Conservation (phyloP, 2,329 filamentous ascomycete species). For the Cercospora sesami region DNA sequence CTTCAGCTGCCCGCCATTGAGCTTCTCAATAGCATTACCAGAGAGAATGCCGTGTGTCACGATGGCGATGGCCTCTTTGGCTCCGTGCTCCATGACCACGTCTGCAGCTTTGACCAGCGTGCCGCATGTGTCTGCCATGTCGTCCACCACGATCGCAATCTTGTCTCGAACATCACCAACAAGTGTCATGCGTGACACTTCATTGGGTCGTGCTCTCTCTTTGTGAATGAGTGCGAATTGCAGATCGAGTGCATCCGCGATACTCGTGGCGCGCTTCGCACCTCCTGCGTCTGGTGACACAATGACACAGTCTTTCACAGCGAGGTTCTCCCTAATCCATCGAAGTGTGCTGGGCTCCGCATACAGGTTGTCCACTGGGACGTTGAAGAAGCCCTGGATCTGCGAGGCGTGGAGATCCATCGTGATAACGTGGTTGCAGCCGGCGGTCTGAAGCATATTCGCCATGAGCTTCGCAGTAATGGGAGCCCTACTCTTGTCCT, state of each 20-base stretch:
- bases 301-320: slow-evolving; percentile 81
- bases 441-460: slow-evolving; percentile 95
- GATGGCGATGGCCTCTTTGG: slow-evolving; percentile 85
- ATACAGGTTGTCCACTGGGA: slow-evolving; percentile 78
- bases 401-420: slow-evolving; percentile 95
- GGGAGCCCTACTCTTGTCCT: slow-evolving; percentile 91
- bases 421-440: slow-evolving; percentile 90
- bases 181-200: slow-evolving; percentile 91
- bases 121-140: slow-evolving; percentile 96
- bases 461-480: slow-evolving; percentile 95
- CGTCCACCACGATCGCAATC: slow-evolving; percentile 92
- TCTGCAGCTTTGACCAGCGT: slow-evolving; percentile 85
- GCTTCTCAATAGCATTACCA: slow-evolving; percentile 80
- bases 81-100: slow-evolving; percentile 82
- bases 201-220: slow-evolving; percentile 86
- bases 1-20: slow-evolving; percentile 75
- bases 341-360: slow-evolving; percentile 88
- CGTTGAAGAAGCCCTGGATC: slow-evolving; percentile 95
- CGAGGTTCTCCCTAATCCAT: slow-evolving; percentile 86
- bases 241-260: slow-evolving; percentile 86
- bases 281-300: slow-evolving; percentile 94
- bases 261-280: slow-evolving; percentile 88
- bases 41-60: slow-evolving; percentile 92
- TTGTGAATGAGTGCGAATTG: slow-evolving; percentile 96
- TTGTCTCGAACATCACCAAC: slow-evolving; percentile 90